Evolutionary conservation across 441 rosid genomes (phyloP), one percentile per base, ranked within the genome.

Genomic region (Melastoma candidum): DNA sequence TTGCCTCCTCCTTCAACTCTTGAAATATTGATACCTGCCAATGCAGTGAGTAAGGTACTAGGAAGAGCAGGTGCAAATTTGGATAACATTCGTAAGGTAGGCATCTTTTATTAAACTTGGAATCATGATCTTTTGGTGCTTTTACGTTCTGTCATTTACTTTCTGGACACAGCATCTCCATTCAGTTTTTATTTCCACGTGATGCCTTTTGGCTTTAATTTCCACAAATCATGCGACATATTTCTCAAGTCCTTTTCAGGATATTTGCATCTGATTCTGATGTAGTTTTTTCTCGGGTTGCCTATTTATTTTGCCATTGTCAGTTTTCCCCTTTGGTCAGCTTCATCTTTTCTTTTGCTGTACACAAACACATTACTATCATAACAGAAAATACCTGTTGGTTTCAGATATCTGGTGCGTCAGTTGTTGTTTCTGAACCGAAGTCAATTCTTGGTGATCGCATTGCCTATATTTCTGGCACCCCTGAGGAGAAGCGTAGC

Each of bases 61-160:
- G 98, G 98, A 50, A 93, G 74, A 83, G 95, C 87, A 64, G 97
- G 98, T 57, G 72, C 87, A 56, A 93, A 93, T 71, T 70, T 93
- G 68, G 77, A 82, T 61, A 89, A 86, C 71, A 84, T 93, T 58
- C 79, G 89, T 63, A 81, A 83, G 95, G 98, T 93, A 56, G 52
- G 73, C 70, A 44, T 32, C 24, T 48, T 47, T 48, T 24, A 60
- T 5, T 3, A 6, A 29, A 45, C 32, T 13, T 14, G 49, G 29
- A 12, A 62, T n/a, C 7, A 50, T 39, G 27, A 3, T 49, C 45
- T 12, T 17, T 51, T 49, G 57, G 47, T 47, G 24, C 29, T 44
- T 8, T 56, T 51, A 39, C 11, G 61, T 44, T 64, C 22, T 36
- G 6, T 45, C 61, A 11, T 29, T 41, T n/a, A 7, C 24, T 54